These are phyloP conservation scores for Rosellinia necatrix DNA, from an alignment of 2,329 filamentous ascomycete species.

Conservation along the genomic window DNA sequence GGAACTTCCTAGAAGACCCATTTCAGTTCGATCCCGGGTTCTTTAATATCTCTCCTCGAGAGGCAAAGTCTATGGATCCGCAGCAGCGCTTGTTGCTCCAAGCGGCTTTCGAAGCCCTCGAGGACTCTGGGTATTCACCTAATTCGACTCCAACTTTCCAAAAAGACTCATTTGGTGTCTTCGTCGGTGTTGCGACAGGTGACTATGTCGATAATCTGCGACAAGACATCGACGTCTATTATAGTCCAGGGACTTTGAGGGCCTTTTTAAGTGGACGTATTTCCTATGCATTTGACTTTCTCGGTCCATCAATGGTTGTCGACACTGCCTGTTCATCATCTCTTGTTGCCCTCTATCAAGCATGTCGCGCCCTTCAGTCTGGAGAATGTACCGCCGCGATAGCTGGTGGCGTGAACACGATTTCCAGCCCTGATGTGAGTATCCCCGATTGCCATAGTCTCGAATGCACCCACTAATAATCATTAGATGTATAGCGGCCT, in stretches of 20 bases:
- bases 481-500: slow-evolving; percentile 29
- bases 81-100: slow-evolving; percentile 31
- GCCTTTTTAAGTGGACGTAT: slow-evolving; percentile 33
- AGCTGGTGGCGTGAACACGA: slow-evolving; percentile 30
- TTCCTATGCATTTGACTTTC: slow-evolving; percentile 36
- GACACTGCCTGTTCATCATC: slow-evolving; percentile 43
- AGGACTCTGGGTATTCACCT: slow-evolving; percentile 35
- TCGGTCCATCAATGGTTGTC: slow-evolving; percentile 34
- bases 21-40: slow-evolving; percentile 27
- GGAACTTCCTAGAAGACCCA: slow-evolving; percentile 27
- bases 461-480: not conserved
- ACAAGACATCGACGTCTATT: slow-evolving; percentile 38
- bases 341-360: slow-evolving; percentile 40
- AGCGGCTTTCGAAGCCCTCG: slow-evolving; percentile 27
- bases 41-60: slow-evolving; percentile 30
- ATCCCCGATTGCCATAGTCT: not conserved
- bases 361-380: slow-evolving; percentile 26
- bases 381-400: slow-evolving; percentile 29
- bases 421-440: slow-evolving; percentile 29
- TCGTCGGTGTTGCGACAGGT: slow-evolving; percentile 35
- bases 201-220: slow-evolving; percentile 41
- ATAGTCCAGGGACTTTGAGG: slow-evolving; percentile 32
- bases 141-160: slow-evolving; percentile 29
- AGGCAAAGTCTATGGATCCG: slow-evolving; percentile 32
- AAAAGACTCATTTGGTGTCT: slow-evolving; percentile 38